Conservation (phyloP, 345 rosid species). For the Tarenaya hassleriana region DNA sequence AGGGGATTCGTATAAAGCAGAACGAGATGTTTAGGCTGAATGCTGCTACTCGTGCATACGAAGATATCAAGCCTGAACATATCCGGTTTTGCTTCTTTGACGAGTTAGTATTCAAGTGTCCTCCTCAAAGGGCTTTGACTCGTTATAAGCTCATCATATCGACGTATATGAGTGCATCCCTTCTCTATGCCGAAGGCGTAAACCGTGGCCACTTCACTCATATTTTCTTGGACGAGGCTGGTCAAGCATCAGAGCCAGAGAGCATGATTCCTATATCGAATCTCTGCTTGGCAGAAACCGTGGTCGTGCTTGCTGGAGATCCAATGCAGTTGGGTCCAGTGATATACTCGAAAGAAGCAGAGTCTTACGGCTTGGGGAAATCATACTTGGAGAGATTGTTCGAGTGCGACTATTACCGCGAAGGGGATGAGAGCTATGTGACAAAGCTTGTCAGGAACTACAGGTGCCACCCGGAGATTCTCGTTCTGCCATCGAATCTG, state of each 20-base stretch:
- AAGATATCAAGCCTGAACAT: conserved; percentile 56
- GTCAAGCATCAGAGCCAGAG: conserved; percentile 97
- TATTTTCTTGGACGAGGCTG: conserved; percentile 89
- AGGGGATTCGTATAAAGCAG: conserved; percentile 40
- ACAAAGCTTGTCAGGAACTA: conserved; percentile 72
- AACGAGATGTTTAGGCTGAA: conserved; percentile 75
- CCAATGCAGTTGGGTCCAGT: conserved; percentile 97
- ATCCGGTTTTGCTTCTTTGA: conserved; percentile 66
- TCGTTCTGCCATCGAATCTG: conserved; percentile 70
- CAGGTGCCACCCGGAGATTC: conserved; percentile 75
- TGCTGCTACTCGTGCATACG: conserved; percentile 64
- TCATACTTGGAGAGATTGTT: conserved; percentile 80
- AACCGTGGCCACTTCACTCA: conserved; percentile 81
- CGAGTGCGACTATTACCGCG: conserved; percentile 44
- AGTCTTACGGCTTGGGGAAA: conserved; percentile 50
- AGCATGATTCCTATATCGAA: conserved; percentile 69
- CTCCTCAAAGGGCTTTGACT: conserved; percentile 49
- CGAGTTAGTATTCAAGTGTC: conserved; percentile 58
- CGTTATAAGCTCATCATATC: conserved; percentile 58
- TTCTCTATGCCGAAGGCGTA: conserved; percentile 70
- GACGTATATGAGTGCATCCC: conserved; percentile 82
- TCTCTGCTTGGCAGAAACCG: conserved; percentile 55
- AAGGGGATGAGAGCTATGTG: conserved; percentile 56
- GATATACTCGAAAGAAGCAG: conserved; percentile 65
- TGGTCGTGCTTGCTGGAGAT: conserved; percentile 93